A percentile compares a stretch with the other conserved stretches of the same genome.
phyloP scores from a whole-genome alignment of 2,329 filamentous ascomycete species.

The Acephala macrosclerotiorum region DNA sequence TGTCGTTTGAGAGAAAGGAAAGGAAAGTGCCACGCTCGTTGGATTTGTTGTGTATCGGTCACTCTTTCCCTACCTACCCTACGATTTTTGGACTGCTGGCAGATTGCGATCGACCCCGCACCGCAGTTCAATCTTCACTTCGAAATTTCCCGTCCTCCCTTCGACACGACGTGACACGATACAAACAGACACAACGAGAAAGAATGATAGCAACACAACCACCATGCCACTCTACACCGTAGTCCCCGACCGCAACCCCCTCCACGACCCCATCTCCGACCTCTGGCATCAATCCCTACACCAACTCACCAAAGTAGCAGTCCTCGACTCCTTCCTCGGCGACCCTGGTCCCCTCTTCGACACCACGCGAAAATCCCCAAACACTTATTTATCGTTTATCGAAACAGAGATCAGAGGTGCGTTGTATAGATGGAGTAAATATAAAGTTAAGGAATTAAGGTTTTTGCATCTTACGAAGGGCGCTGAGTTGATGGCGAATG shows the following conservation, averaged over 20 bases:
- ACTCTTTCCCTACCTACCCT: too few species aligned
- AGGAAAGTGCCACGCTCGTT: neutral
- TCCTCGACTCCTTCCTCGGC: conserved; percentile 17
- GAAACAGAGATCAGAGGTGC: conserved; percentile 13
- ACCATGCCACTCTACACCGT: conserved; percentile 17
- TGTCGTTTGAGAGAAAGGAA: neutral
- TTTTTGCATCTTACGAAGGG: conserved; percentile 21
- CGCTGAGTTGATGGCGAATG: conserved; percentile 15
- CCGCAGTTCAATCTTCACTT: too few species aligned
- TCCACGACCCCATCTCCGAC: conserved; percentile 19
- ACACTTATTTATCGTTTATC: conserved; percentile 19
- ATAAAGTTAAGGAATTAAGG: conserved; percentile 15
- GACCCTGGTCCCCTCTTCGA: conserved; percentile 15
- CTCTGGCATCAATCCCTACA: conserved; percentile 19
- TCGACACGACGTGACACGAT: neutral
- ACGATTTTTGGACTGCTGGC: too few species aligned
- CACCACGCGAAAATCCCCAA: conserved; percentile 1
- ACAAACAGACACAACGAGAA: neutral
- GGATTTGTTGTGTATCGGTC: neutral
- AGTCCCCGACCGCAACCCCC: conserved; percentile 18
- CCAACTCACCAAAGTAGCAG: conserved; percentile 19
- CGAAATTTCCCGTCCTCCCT: too few species aligned
- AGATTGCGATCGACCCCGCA: conserved; percentile 4
- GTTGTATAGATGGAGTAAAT: conserved; percentile 19
- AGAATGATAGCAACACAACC: neutral